A percentile compares a stretch with the other conserved stretches of the same genome.
These are phyloP conservation scores for Linderina pennispora DNA, from an alignment of 192 early-diverging fungal species.

Conservation along the genomic window DNA sequence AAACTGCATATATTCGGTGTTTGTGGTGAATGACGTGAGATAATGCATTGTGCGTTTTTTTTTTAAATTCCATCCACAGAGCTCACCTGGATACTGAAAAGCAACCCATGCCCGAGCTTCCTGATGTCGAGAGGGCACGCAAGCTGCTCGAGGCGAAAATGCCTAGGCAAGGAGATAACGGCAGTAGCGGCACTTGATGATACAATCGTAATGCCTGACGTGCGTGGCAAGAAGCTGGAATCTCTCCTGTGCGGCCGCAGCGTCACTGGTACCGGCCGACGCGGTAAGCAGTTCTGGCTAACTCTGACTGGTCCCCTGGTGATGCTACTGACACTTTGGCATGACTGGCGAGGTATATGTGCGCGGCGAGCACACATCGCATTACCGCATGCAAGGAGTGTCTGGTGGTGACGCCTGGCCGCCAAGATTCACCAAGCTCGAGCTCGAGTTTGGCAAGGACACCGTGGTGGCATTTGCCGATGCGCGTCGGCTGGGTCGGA, in stretches of 20 bases:
- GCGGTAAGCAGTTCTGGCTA: slow-evolving; percentile 71
- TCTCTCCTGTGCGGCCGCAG: slow-evolving; percentile 33
- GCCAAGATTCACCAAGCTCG: slow-evolving; percentile 63
- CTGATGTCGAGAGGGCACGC: slow-evolving; percentile 66
- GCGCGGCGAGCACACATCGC: slow-evolving; percentile 7
- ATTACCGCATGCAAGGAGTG: slow-evolving; percentile 21
- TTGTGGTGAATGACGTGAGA: too few species aligned
- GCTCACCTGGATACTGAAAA: too few species aligned
- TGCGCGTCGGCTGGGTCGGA: slow-evolving; percentile 58
- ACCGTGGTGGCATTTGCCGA: slow-evolving; percentile 54
- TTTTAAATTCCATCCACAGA: not conserved
- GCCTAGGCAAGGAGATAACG: slow-evolving; percentile 48
- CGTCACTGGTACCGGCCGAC: slow-evolving; percentile 59
- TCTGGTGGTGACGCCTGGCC: slow-evolving; percentile 51
- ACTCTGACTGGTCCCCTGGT: slow-evolving; percentile 13
- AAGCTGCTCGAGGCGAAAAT: slow-evolving; percentile 47
- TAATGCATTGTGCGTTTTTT: not conserved
- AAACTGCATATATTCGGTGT: too few species aligned
- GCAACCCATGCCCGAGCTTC: slow-evolving; percentile 60
- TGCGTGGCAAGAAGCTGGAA: slow-evolving; percentile 23
- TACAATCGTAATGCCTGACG: slow-evolving; percentile 44
- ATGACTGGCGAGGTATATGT: slow-evolving; percentile 58
- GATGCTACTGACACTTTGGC: slow-evolving; percentile 63
- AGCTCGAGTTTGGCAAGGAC: slow-evolving; percentile 37
- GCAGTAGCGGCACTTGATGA: slow-evolving; percentile 47